phyloP scores from a whole-genome alignment of 768 basidiomycete genomes.

The Boletus reticuloceps region DNA sequence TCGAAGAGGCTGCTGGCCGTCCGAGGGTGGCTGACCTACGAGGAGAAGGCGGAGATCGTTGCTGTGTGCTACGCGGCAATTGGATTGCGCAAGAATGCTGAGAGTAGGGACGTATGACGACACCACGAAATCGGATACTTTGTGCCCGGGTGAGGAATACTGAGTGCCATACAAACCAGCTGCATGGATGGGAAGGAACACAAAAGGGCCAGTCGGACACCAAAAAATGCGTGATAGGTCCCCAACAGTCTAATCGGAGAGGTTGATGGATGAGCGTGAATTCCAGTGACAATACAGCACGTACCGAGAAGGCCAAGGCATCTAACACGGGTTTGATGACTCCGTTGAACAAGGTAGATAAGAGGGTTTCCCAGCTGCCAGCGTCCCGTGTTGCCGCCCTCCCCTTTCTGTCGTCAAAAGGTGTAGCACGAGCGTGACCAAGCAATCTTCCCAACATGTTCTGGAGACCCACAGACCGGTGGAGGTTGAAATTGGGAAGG shows the following conservation, averaged over 20 bases:
- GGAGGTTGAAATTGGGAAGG: background rate
- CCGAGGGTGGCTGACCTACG: constrained; percentile 13
- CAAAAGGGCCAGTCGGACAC: background rate
- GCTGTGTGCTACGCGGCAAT: background rate
- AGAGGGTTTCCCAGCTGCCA: background rate
- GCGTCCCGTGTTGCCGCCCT: background rate
- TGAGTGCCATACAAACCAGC: background rate
- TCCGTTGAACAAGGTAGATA: constrained; percentile 5
- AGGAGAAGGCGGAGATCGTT: background rate
- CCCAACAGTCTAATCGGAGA: background rate
- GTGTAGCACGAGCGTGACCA: background rate
- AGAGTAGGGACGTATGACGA: background rate
- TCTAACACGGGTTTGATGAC: constrained; percentile 4
- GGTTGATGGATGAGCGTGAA: too few relatives aligned
- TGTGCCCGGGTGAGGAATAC: background rate
- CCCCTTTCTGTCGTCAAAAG: background rate
- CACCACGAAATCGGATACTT: background rate
- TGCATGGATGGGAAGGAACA: background rate
- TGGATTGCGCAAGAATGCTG: constrained; percentile 8
- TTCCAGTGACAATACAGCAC: background rate
- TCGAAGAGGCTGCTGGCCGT: constrained; percentile 5
- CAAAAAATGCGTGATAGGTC: background rate
- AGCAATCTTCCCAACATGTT: background rate
- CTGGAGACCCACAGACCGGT: background rate
- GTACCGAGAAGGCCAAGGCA: background rate